Evolutionary conservation across 352 stramenopile genomes (phyloP), one percentile per base, ranked within the genome.

Genomic region (Phytophthora ohioensis): DNA sequence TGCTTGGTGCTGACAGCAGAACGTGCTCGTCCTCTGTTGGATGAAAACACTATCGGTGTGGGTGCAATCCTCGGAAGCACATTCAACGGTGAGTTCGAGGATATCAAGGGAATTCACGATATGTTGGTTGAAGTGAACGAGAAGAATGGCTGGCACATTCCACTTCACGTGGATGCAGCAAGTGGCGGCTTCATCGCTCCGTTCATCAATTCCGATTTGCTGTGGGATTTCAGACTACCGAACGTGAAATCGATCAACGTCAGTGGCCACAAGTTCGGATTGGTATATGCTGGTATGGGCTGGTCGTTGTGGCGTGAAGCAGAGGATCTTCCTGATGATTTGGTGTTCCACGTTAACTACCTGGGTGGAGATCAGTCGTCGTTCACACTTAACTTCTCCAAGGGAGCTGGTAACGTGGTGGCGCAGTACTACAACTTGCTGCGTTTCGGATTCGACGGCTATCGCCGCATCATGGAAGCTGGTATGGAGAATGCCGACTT

Each of bases 71-170:
- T 46, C n/a, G 41, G 41, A 6, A 46, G 41, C 21, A 46, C 41
- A n/a, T 46, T 46, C 21, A 46, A 46, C 41, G 41, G 41, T n/a
- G 41, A 46, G 41, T 46, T 27, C 41, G 41, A 46, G 21, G 41
- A 46, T 27, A 46, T 46, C 41, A 46, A 46, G 41, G 41, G 41
- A n/a, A 46, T 46, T 7, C 41, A 46, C 15, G 41, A 46, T 6
- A 46, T 46, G 41, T 8, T 27, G 41, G 41, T 46, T 7, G 41
- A 46, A 6, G 41, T 27, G 41, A 46, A 46, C 41, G 41, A 27
- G 41, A 46, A 27, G 41, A 46, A 46, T 8, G 13, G 13, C 41
- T 46, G 41, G 41, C 41, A 46, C 41, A n/a, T 46, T 46, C 41
- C 41, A 27, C 41, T 46, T 27, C 41, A 46, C 41, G 41, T 46